Evolutionary conservation across 495 filamentous ascomycete genomes (phyloP).

Genomic region (Lepidopterella palustris): DNA sequence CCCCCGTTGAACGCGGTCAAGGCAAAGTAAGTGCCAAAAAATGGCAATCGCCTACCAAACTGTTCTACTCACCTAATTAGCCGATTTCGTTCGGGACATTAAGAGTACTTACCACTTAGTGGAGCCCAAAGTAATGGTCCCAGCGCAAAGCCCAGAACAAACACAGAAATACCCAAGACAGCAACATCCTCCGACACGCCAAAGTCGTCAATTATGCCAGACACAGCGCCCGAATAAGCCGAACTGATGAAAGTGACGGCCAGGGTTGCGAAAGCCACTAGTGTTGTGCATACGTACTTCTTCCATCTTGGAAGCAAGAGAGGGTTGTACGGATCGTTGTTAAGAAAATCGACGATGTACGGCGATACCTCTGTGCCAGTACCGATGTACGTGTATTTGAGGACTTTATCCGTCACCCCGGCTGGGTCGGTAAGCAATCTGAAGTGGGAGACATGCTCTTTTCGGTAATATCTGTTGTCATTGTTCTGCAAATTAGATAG

Average conservation of each 20-base stretch:
- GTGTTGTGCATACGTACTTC: conserved; percentile 8
- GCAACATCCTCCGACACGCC: conserved; percentile 29
- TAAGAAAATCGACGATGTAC: conserved; percentile 12
- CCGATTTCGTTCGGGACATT: too few species aligned
- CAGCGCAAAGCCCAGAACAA: conserved; percentile 45
- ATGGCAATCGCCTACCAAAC: too few species aligned
- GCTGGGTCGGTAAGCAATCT: too few species aligned
- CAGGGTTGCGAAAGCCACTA: conserved; percentile 6
- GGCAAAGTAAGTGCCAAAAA: conserved; percentile 57
- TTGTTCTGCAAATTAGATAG: too few species aligned
- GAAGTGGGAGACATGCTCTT: too few species aligned
- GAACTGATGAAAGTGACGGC: neutral
- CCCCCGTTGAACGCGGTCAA: conserved; percentile 59
- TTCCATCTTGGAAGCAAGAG: conserved; percentile 4
- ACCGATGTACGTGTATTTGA: conserved; percentile 14
- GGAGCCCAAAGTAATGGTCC: conserved; percentile 40
- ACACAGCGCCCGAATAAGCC: neutral
- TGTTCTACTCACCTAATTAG: too few species aligned
- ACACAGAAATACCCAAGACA: conserved; percentile 44
- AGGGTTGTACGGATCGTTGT: conserved; percentile 14
- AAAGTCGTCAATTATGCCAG: neutral
- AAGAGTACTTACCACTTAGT: conserved; percentile 34
- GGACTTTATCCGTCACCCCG: conserved; percentile 12
- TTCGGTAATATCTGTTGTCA: too few species aligned
- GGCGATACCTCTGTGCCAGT: conserved; percentile 13